Conservation (phyloP, 768 basidiomycete genomes). For the Pleurotus djamor region DNA sequence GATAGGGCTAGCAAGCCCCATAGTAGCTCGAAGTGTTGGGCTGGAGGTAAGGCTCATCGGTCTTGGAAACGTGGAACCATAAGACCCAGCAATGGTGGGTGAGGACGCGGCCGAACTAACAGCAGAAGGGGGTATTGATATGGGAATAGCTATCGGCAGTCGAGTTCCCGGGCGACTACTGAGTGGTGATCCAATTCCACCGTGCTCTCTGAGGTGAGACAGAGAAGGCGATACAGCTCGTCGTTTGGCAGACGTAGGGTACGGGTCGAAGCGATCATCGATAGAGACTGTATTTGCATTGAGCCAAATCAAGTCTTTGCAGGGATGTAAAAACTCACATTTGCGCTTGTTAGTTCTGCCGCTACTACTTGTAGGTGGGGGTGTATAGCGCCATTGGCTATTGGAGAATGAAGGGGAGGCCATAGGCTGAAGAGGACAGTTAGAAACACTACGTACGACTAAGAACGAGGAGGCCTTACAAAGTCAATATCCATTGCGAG, state of each 20-base stretch:
- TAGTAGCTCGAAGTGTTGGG: constrained; percentile 69
- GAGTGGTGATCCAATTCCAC: constrained; percentile 47
- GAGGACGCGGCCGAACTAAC: constrained; percentile 70
- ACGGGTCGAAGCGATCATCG: constrained; percentile 85
- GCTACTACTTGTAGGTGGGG: constrained; percentile 75
- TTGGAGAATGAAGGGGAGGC: constrained; percentile 63
- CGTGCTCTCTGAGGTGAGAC: constrained; percentile 63
- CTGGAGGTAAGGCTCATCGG: constrained; percentile 62
- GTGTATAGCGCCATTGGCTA: constrained; percentile 78
- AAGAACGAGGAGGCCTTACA: constrained; percentile 35
- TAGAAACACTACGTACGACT: constrained; percentile 9
- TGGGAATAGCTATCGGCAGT: constrained; percentile 68
- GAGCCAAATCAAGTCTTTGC: constrained; percentile 6
- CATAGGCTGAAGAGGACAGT: constrained; percentile 36
- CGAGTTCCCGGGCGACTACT: constrained; percentile 30
- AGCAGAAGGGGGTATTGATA: constrained; percentile 54
- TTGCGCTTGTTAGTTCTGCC: constrained; percentile 83
- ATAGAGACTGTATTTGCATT: constrained; percentile 37
- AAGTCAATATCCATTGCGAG: constrained; percentile 71
- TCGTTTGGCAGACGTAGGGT: constrained; percentile 73
- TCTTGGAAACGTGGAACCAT: constrained; percentile 35
- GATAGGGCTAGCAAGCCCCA: constrained; percentile 76
- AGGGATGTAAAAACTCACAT: constrained; percentile 38
- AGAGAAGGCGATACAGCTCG: constrained; percentile 83
- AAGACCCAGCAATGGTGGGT: constrained; percentile 58